A percentile compares a stretch with the other conserved stretches of the same genome.
Evolutionary conservation across 768 basidiomycete genomes (phyloP).

Genomic region (Ephemerocybe angulata): DNA sequence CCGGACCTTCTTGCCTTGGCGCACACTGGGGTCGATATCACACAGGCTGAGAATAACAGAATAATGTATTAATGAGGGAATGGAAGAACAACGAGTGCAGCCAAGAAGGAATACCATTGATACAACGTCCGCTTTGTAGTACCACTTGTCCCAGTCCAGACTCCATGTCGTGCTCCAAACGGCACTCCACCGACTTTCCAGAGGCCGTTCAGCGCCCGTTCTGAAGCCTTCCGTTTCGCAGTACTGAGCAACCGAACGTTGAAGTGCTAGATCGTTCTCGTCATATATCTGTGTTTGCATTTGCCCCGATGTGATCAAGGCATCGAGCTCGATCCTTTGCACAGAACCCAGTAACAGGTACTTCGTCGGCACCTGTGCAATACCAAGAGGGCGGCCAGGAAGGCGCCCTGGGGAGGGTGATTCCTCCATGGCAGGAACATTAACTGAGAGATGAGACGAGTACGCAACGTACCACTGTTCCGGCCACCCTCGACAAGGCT

Average conservation of each 20-base stretch:
- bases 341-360: not conserved
- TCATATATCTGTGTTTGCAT: not conserved
- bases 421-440: not conserved
- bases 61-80: not conserved
- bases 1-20: not conserved
- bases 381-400: not conserved
- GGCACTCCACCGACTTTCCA: not conserved
- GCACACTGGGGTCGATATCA: not conserved
- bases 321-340: too few relatives aligned
- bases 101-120: not conserved
- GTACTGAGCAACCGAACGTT: not conserved
- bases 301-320: not conserved
- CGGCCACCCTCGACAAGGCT: too few relatives aligned
- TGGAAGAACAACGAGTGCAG: too few relatives aligned
- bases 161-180: not conserved
- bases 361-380: not conserved
- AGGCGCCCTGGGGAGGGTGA: not conserved
- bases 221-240: not conserved
- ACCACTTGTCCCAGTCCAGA: not conserved
- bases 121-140: not conserved
- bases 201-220: not conserved
- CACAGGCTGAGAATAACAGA: not conserved
- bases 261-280: not conserved
- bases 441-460: not conserved
- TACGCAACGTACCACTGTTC: too few relatives aligned